Evolutionary conservation across 2,329 filamentous ascomycete genomes (phyloP), one percentile per base, ranked within the genome.

Genomic region (Ceratocystis papillata): DNA sequence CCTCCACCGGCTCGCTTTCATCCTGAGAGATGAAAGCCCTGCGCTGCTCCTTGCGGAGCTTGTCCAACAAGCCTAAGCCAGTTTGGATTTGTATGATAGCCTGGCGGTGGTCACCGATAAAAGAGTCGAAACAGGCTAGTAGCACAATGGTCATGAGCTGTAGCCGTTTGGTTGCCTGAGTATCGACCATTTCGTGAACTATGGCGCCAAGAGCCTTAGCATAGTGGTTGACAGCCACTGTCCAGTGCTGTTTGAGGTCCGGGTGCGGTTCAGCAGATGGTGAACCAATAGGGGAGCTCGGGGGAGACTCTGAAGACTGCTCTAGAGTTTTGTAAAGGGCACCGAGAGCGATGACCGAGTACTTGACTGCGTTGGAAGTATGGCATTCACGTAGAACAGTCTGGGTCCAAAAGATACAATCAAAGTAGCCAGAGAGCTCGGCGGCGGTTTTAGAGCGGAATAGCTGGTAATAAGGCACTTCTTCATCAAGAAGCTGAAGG

Each of bases 111-210:
- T 86, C 80, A 20, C 84, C 84, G 37, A 85, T 81, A 70, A 87
- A 86, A 0, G 83, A 86, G 73, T 88, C 84, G 68, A 87, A 87
- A 72, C 83, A 87, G n/a, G 83, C 82, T 62, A 88, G 77, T 46
- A 88, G 75, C 45, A 88, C 82, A 64, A 80, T 85, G 17, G 83
- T 81, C 78, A 87, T 86, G n/a, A 87, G 77, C 62, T 79, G 79
- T 12, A 77, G 83, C 70, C 80, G 78, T 72, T 80, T 78, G 17
- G 79, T 79, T 62, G 72, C 74, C 48, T 76, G 73, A 55, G 79
- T 78, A 60, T 78, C 75, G 12, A 76, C 75, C 15, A 76, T 74
- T 3, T 79, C 75, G 59, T 74, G 74, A 64, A 80, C 73, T 59
- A 86, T 77, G 22, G 80, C 77, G 5, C 78, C 79, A 67, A 81